A percentile compares a stretch with the other conserved stretches of the same genome.
Conservation (phyloP, 2,329 filamentous ascomycete genomes). For the Neoscytalidium dimidiatum region DNA sequence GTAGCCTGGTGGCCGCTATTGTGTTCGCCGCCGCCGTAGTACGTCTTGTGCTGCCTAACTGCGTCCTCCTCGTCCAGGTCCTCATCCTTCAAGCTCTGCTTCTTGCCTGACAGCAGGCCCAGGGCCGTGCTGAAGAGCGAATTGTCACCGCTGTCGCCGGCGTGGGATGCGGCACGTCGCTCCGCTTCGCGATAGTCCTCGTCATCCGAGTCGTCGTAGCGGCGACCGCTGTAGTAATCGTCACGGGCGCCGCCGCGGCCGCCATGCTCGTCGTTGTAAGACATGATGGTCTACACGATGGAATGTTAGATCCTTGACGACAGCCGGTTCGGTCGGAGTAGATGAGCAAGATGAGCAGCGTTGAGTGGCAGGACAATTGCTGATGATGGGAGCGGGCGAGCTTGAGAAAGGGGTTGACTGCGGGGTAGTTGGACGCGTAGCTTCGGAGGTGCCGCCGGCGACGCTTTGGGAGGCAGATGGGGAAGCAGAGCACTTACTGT, state of each 20-base stretch:
- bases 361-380: neutral
- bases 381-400: neutral
- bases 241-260: conserved; percentile 11
- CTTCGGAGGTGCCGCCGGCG: neutral
- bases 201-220: conserved; percentile 39
- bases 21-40: conserved; percentile 61
- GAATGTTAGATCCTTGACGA: neutral
- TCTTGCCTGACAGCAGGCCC: conserved; percentile 56
- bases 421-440: conserved; percentile 2
- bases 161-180: conserved; percentile 57
- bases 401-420: neutral
- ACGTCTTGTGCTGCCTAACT: conserved; percentile 72
- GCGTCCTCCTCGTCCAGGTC: conserved; percentile 66
- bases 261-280: conserved; percentile 33
- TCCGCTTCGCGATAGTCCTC: conserved; percentile 58
- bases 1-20: conserved; percentile 46
- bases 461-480: neutral
- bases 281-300: conserved; percentile 27
- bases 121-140: conserved; percentile 60
- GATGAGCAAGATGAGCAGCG: too few species aligned
- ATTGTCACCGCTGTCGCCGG: conserved; percentile 51
- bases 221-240: conserved; percentile 41
- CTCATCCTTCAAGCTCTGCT: conserved; percentile 51
- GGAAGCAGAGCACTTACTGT: neutral
- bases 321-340: neutral